phyloP scores from a whole-genome alignment of 2,329 filamentous ascomycete genomes.

The Pezicula carpinea region DNA sequence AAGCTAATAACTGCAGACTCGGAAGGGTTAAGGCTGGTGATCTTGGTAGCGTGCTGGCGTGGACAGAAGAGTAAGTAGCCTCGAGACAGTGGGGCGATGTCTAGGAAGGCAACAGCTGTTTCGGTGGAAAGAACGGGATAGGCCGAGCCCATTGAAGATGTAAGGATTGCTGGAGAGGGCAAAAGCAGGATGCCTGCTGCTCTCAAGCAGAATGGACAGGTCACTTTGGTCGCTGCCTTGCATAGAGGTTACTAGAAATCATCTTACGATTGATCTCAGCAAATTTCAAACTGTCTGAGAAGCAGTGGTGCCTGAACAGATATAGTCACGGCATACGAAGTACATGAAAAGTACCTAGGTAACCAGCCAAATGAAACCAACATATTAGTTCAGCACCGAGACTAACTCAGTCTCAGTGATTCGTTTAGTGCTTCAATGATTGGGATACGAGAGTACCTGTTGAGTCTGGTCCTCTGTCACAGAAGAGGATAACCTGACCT shows the following conservation, averaged over 20 bases:
- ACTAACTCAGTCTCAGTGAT: too few species aligned
- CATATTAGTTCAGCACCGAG: too few species aligned
- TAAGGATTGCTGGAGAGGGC: constrained; percentile 32
- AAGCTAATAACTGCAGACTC: constrained; percentile 62
- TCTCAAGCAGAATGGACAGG: constrained; percentile 59
- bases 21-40: constrained; percentile 58
- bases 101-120: constrained; percentile 76
- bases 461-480: too few species aligned
- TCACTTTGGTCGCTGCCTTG: constrained; percentile 5
- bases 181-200: constrained; percentile 40
- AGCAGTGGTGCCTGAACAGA: not conserved
- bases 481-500: too few species aligned
- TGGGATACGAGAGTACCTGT: too few species aligned
- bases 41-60: constrained; percentile 67
- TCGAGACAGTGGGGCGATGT: constrained; percentile 77
- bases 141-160: constrained; percentile 35
- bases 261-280: too few species aligned
- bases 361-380: too few species aligned
- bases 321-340: not conserved
- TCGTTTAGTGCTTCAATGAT: too few species aligned
- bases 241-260: too few species aligned
- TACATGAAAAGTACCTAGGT: too few species aligned
- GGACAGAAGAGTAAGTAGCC: constrained; percentile 81
- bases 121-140: constrained; percentile 72
- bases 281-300: not conserved